Evolutionary conservation across 1,284 basidiomycete genomes (phyloP).

Genomic region (Microbotryomycetes sp.): DNA sequence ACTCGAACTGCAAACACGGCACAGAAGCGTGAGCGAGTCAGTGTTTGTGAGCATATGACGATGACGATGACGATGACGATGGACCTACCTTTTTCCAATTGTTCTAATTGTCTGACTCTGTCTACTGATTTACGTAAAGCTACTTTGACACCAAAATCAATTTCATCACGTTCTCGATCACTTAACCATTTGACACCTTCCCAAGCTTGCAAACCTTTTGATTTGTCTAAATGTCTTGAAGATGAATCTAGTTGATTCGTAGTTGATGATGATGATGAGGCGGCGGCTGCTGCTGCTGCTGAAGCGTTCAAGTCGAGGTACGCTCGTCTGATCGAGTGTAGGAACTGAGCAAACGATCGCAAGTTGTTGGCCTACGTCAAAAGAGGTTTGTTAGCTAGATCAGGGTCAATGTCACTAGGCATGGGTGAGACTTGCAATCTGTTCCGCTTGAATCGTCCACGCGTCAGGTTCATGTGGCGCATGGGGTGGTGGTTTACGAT

Average conservation of each 20-base stretch:
- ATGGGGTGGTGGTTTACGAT: slow-evolving; percentile 14
- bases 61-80: neutral
- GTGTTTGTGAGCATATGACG: too few species aligned
- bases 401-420: neutral
- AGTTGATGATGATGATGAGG: slow-evolving; percentile 12
- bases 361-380: slow-evolving; percentile 41
- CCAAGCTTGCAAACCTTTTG: slow-evolving; percentile 50
- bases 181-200: slow-evolving; percentile 62
- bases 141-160: slow-evolving; percentile 78
- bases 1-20: slow-evolving; percentile 28
- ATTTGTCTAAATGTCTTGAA: slow-evolving; percentile 52
- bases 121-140: slow-evolving; percentile 75
- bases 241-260: neutral
- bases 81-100: slow-evolving; percentile 70
- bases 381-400: neutral
- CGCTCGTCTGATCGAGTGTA: slow-evolving; percentile 61
- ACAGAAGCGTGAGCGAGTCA: slow-evolving; percentile 4
- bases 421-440: slow-evolving; percentile 14
- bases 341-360: slow-evolving; percentile 60
- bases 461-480: slow-evolving; percentile 4
- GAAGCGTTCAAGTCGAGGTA: slow-evolving; percentile 58
- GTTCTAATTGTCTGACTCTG: slow-evolving; percentile 75
- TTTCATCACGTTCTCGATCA: slow-evolving; percentile 81
- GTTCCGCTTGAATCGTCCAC: slow-evolving; percentile 29
- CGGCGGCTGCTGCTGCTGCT: slow-evolving; percentile 7